These are phyloP conservation scores for Malus hybrid DNA, from an alignment of 331 rosid species.

Conservation along the genomic window DNA sequence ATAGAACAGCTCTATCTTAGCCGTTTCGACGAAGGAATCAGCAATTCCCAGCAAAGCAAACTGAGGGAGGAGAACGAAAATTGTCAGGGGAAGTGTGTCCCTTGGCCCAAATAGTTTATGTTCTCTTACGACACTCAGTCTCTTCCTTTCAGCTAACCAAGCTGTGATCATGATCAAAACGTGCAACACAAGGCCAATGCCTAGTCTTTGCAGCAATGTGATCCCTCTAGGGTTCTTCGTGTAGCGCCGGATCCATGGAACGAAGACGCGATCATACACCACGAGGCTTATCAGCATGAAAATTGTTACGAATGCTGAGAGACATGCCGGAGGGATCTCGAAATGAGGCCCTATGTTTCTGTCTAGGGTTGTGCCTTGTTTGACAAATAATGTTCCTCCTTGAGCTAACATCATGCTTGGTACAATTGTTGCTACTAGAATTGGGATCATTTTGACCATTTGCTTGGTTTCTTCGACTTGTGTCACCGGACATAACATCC, in stretches of 20 bases:
- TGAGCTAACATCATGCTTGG: slow-evolving; percentile 54
- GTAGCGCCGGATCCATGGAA: slow-evolving; percentile 41
- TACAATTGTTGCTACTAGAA: slow-evolving; percentile 44
- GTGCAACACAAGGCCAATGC: slow-evolving; percentile 58
- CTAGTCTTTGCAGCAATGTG: slow-evolving; percentile 68
- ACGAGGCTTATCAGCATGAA: slow-evolving; percentile 62
- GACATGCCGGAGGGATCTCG: slow-evolving; percentile 64
- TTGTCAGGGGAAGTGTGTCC: slow-evolving; percentile 53
- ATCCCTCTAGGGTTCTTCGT: slow-evolving; percentile 85
- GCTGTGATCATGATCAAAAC: slow-evolving; percentile 47
- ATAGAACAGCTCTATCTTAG: slow-evolving; percentile 74
- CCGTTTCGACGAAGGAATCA: slow-evolving; percentile 60
- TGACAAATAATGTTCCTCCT: slow-evolving; percentile 45
- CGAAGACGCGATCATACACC: slow-evolving; percentile 54
- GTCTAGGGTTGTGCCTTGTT: slow-evolving; percentile 67
- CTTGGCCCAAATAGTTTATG: slow-evolving; percentile 7
- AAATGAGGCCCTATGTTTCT: slow-evolving; percentile 59
- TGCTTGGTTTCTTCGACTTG: slow-evolving; percentile 91
- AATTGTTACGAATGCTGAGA: slow-evolving; percentile 44
- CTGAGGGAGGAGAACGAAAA: slow-evolving; percentile 71
- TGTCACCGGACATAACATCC: slow-evolving; percentile 64
- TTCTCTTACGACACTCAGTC: slow-evolving; percentile 46
- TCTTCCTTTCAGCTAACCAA: slow-evolving; percentile 41
- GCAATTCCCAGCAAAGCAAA: slow-evolving; percentile 63
- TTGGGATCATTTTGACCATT: slow-evolving; percentile 70